phyloP scores from a whole-genome alignment of 192 early-diverging fungal genomes.

The Lunasporangiospora selenospora region DNA sequence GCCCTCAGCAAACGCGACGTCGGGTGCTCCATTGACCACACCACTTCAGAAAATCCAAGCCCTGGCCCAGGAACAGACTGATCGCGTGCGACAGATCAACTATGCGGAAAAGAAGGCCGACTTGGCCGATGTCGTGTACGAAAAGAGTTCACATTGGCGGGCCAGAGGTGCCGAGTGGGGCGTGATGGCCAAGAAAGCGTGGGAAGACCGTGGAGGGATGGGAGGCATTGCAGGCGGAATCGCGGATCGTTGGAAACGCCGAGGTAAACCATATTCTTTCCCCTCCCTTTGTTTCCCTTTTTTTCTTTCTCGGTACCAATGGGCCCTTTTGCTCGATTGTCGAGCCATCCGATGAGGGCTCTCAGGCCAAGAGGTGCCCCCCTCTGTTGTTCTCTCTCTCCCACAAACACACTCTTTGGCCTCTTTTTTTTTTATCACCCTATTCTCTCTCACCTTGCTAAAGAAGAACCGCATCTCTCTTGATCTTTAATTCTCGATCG shows the following conservation, averaged over 20 bases:
- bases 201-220: constrained; percentile 48
- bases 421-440: no score
- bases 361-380: no score
- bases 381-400: no score
- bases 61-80: constrained; percentile 31
- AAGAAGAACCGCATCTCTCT: no score
- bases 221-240: constrained; percentile 39
- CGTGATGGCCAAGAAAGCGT: constrained; percentile 41
- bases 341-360: no score
- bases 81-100: constrained; percentile 42
- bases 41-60: constrained; percentile 46
- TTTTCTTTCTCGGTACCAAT: not conserved
- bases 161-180: constrained; percentile 41
- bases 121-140: constrained; percentile 33
- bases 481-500: no score
- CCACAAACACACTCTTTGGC: no score
- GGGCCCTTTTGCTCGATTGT: no score
- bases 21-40: constrained; percentile 8
- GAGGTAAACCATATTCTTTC: no score
- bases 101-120: constrained; percentile 39
- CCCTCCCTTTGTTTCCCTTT: no score
- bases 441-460: no score
- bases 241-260: constrained; percentile 39
- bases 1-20: no score
- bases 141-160: constrained; percentile 42